phyloP scores from a whole-genome alignment of 768 basidiomycete species.

The Terana coerulea region DNA sequence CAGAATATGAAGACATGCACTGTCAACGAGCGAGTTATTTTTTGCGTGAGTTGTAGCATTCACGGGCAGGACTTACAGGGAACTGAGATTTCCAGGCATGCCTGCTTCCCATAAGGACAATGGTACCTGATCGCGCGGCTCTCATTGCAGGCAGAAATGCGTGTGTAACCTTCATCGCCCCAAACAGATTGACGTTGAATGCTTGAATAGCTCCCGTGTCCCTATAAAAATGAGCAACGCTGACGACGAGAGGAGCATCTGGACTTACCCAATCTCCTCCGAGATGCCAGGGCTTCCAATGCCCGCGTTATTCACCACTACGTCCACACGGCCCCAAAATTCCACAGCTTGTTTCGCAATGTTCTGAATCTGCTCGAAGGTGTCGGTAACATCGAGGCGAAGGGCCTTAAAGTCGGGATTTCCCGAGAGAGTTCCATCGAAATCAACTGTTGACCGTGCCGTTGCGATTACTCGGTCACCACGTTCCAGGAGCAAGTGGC shows the following conservation, averaged over 20 bases:
- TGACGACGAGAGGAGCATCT: background rate
- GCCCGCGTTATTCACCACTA: slow-evolving; percentile 42
- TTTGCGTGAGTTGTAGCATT: too few relatives aligned
- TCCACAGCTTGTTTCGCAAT: slow-evolving; percentile 29
- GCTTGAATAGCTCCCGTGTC: slow-evolving; percentile 25
- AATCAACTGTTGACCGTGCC: slow-evolving; percentile 40
- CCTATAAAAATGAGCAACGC: background rate
- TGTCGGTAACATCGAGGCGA: slow-evolving; percentile 49
- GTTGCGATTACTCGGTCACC: slow-evolving; percentile 48
- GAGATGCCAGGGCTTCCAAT: slow-evolving; percentile 32
- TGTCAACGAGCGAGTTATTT: too few relatives aligned
- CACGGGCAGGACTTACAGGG: slow-evolving; percentile 21
- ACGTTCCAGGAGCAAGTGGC: slow-evolving; percentile 6
- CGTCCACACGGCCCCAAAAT: slow-evolving; percentile 30
- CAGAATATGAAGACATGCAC: too few relatives aligned
- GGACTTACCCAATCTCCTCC: slow-evolving; percentile 39
- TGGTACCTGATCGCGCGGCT: slow-evolving; percentile 23
- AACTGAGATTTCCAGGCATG: slow-evolving; percentile 30
- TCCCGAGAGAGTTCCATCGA: slow-evolving; percentile 22
- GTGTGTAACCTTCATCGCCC: slow-evolving; percentile 35
- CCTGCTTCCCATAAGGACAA: slow-evolving; percentile 32
- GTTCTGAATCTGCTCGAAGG: slow-evolving; percentile 29
- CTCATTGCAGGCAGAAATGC: slow-evolving; percentile 38
- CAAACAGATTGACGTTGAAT: slow-evolving; percentile 37
- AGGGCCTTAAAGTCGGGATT: slow-evolving; percentile 29